Base-by-base conservation (phyloP, 176 grass and related monocot species). In the Oryza longistaminata region DNA sequence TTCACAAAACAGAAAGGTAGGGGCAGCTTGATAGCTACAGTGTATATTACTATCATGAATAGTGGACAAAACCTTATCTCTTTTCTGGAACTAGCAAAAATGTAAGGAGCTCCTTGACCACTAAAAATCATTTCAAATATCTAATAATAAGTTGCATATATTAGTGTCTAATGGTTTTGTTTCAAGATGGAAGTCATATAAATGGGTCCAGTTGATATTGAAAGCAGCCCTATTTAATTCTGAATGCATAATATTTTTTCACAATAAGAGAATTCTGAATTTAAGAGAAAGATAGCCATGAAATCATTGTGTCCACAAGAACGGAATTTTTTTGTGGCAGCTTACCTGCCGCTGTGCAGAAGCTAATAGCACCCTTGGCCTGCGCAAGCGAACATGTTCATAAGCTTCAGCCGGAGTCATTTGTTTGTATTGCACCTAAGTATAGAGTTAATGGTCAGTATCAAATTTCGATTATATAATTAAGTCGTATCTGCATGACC, bases 311-410 rank as follows among this genome's bases (percentile, higher is more conserved):
- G 44, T 37, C n/a, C 6, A 9, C 21, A 60, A 74, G 33, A 8
- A 62, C 16, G 2, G 55, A 79, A 21, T 84, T 71, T 79, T 19
- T 60, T 72, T 24, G 35, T 67, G 22, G 22, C 72, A 52, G 74
- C 79, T 81, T 86, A 95, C 96, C 66, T 98, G 84, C 83, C 91
- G 83, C 62, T 98, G 96, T 79, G 93, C 73, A 74, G 91, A 81
- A 82, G 93, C 93, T 90, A 95, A 92, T 71, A 93, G 80, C 8
- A 98, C 96, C 66, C 96, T 92, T 70, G 93, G 93, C 81, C 96
- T 92, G 61, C 42, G 86, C 75, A 85, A 75, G n/a, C 90, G 87
- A n/a, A 98, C 91, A 93, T 94, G 87, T 79, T 95, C 81, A 82
- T 90, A 95, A 83, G 93, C 96, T 77, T 87, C 83, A 8, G 69